These are phyloP conservation scores for Achlya hypogyna DNA, from an alignment of 352 stramenopile genomes.

Conservation along the genomic window DNA sequence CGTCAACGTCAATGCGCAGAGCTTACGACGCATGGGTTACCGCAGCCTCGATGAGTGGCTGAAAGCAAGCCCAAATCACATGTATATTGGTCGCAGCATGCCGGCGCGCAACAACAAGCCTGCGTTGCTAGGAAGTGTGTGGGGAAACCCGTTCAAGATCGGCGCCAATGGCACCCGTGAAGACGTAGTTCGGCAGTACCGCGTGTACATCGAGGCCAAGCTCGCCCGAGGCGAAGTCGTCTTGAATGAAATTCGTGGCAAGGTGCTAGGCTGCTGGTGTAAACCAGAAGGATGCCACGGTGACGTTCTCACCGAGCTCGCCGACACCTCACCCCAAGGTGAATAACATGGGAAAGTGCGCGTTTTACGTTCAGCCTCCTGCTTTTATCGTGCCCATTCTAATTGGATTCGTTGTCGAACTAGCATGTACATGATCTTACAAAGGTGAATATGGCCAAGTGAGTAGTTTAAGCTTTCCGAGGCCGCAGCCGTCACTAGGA, in stretches of 20 bases:
- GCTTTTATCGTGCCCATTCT: no score
- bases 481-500: no score
- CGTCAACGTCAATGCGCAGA: neutral
- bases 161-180: neutral
- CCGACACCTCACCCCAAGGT: no score
- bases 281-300: neutral
- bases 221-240: neutral
- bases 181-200: neutral
- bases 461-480: no score
- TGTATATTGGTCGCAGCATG: neutral
- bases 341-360: no score
- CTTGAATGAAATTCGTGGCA: neutral
- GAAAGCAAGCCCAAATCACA: neutral
- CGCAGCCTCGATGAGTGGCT: neutral
- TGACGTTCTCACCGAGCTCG: neutral
- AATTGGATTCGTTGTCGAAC: no score
- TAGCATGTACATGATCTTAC: no score
- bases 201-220: neutral
- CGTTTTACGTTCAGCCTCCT: no score
- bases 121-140: neutral
- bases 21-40: neutral
- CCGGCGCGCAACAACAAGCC: neutral
- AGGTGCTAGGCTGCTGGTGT: neutral
- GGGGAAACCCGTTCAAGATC: constrained; percentile 2
- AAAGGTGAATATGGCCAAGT: no score